These are phyloP conservation scores for Parastagonospora avenae DNA, from an alignment of 2,329 filamentous ascomycete species.

Conservation along the genomic window DNA sequence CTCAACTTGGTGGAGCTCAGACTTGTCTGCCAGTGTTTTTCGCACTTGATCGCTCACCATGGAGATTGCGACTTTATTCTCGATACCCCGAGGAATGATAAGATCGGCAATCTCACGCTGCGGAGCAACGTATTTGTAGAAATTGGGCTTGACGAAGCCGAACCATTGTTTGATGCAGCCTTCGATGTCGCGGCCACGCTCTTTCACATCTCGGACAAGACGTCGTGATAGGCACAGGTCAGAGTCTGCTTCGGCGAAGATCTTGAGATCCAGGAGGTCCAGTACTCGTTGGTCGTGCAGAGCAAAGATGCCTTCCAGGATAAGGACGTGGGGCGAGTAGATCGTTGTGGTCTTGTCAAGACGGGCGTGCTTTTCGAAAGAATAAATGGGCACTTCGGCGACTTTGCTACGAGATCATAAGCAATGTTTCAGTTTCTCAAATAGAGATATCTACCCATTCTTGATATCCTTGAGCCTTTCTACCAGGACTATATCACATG, in stretches of 20 bases:
- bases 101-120: slow-evolving; percentile 92
- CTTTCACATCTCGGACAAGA: slow-evolving; percentile 81
- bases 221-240: slow-evolving; percentile 81
- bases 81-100: slow-evolving; percentile 91
- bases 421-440: neutral
- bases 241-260: slow-evolving; percentile 95
- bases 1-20: slow-evolving; percentile 77
- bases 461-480: slow-evolving; percentile 83
- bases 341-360: slow-evolving; percentile 80
- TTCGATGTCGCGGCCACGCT: slow-evolving; percentile 88
- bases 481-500: slow-evolving; percentile 62
- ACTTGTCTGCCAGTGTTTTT: slow-evolving; percentile 85
- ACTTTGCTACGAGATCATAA: slow-evolving; percentile 65
- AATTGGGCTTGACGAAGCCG: slow-evolving; percentile 93
- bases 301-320: slow-evolving; percentile 95
- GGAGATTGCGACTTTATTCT: slow-evolving; percentile 90
- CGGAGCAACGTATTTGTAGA: slow-evolving; percentile 89
- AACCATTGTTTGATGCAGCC: slow-evolving; percentile 99
- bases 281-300: slow-evolving; percentile 85
- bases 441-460: slow-evolving; percentile 69
- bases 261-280: slow-evolving; percentile 89
- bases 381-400: slow-evolving; percentile 92
- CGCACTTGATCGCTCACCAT: slow-evolving; percentile 96
- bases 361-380: slow-evolving; percentile 88
- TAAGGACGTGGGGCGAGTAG: slow-evolving; percentile 94